Percentiles rank a stretch among this genome's conserved stretches.
phyloP scores from a whole-genome alignment of 1,284 basidiomycete genomes.

The Boletellus deceptivus region DNA sequence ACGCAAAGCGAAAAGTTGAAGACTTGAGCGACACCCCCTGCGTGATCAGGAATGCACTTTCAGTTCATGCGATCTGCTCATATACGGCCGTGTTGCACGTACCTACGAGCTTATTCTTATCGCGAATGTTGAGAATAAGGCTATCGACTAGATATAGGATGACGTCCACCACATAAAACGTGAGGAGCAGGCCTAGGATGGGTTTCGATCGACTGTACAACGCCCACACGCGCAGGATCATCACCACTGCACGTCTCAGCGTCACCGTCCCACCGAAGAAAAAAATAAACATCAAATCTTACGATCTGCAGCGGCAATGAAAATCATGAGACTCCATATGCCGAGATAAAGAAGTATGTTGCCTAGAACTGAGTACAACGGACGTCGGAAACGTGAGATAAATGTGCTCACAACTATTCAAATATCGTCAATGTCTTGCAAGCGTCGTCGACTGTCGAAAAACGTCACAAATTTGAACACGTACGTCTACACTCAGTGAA shows the following conservation, averaged over 20 bases:
- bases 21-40: background rate
- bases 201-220: background rate
- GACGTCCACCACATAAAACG: background rate
- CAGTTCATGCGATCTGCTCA: background rate
- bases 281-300: background rate
- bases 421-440: background rate
- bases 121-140: background rate
- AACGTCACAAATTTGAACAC: background rate
- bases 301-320: conserved; percentile 2
- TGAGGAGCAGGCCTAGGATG: background rate
- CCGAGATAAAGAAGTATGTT: background rate
- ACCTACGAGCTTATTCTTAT: background rate
- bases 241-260: background rate
- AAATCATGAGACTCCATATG: background rate
- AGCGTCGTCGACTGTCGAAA: background rate
- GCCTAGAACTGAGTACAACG: background rate
- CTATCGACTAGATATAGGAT: background rate
- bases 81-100: background rate
- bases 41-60: background rate
- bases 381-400: background rate
- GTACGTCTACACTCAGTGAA: background rate
- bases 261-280: background rate
- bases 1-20: background rate
- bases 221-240: conserved; percentile 4
- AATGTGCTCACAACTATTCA: background rate